phyloP scores from a whole-genome alignment of 345 rosid species.

The Passiflora organensis region DNA sequence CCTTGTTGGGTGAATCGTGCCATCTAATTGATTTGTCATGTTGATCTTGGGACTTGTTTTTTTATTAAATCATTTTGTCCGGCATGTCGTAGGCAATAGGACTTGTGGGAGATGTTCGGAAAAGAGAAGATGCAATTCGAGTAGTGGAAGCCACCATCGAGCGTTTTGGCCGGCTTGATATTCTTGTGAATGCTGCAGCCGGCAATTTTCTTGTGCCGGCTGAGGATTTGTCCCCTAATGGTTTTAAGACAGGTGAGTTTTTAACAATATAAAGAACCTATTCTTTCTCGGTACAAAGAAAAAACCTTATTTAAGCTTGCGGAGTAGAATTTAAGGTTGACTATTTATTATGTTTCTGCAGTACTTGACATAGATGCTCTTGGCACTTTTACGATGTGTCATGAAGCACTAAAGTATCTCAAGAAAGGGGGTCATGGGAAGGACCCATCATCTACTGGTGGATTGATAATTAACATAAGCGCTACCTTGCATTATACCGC shows the following conservation, averaged over 20 bases:
- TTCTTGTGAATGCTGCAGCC: slow-evolving; percentile 59
- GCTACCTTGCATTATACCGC: slow-evolving; percentile 45
- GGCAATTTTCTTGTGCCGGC: slow-evolving; percentile 49
- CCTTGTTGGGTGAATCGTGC: no score
- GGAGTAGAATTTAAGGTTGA: neutral
- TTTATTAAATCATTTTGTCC: no score
- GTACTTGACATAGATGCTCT: slow-evolving; percentile 48
- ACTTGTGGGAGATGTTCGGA: slow-evolving; percentile 54
- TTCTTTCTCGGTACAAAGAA: no score
- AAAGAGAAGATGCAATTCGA: slow-evolving; percentile 35
- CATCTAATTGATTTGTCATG: no score
- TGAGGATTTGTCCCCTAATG: slow-evolving; percentile 48
- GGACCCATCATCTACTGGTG: slow-evolving; percentile 25
- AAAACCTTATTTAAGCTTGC: neutral
- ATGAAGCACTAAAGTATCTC: slow-evolving; percentile 42
- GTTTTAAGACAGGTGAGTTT: slow-evolving; percentile 41
- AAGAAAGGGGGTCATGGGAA: slow-evolving; percentile 33
- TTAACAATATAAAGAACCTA: neutral
- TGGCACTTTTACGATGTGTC: slow-evolving; percentile 53
- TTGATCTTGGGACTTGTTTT: no score
- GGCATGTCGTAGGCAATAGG: slow-evolving; percentile 30
- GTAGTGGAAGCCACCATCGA: slow-evolving; percentile 33
- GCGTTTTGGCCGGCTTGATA: slow-evolving; percentile 45
- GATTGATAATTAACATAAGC: slow-evolving; percentile 39
- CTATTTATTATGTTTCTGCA: slow-evolving; percentile 21